Percentiles rank a stretch among this genome's conserved stretches.
phyloP scores from a whole-genome alignment of 768 basidiomycete genomes.

The Lactifluus echinatus region DNA sequence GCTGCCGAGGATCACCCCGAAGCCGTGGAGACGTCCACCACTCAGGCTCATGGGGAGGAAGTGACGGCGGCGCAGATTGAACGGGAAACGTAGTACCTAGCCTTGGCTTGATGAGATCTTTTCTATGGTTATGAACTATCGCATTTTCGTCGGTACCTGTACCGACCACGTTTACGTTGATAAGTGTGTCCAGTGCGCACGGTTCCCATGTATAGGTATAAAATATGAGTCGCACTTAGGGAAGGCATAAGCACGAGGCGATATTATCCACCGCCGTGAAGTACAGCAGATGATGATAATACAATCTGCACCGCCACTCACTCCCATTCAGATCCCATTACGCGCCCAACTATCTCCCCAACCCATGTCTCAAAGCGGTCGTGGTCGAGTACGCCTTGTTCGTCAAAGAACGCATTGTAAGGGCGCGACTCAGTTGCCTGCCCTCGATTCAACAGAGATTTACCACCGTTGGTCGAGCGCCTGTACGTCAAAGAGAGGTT shows the following conservation, averaged over 20 bases:
- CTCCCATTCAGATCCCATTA: conserved; percentile 51
- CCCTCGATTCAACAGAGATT: conserved; percentile 70
- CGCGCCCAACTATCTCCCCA: conserved; percentile 57
- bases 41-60: background rate
- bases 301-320: conserved; percentile 13
- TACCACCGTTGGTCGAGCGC: conserved; percentile 77
- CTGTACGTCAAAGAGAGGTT: conserved; percentile 58
- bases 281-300: conserved; percentile 12
- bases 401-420: conserved; percentile 76
- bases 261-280: background rate
- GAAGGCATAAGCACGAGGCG: conserved; percentile 1
- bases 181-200: background rate
- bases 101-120: background rate
- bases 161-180: no score
- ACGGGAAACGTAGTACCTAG: background rate
- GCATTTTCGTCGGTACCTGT: no score
- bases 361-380: conserved; percentile 73
- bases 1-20: conserved; percentile 18
- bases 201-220: conserved; percentile 4
- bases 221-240: background rate
- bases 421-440: conserved; percentile 46
- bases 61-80: background rate
- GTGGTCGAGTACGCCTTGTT: conserved; percentile 69
- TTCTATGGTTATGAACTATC: no score
- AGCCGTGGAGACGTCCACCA: background rate